Conservation (phyloP, 345 rosid species). For the Trapa bicornis region DNA sequence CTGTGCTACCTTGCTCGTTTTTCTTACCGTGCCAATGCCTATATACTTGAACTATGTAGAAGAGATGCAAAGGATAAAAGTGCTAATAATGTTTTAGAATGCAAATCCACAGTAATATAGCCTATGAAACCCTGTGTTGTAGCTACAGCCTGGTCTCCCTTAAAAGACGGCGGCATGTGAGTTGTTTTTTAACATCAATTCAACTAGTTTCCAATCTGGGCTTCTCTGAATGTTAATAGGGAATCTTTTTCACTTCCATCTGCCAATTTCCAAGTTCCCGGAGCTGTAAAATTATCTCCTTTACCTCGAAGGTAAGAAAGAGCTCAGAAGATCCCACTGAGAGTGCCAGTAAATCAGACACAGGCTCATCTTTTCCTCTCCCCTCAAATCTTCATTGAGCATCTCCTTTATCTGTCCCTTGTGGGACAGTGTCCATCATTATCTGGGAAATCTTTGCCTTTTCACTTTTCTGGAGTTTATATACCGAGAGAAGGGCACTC, state of each 20-base stretch:
- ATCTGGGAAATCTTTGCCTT: not conserved
- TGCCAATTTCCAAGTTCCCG: constrained; percentile 10
- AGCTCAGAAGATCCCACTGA: constrained; percentile 19
- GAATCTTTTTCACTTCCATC: constrained; percentile 13
- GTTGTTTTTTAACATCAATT: not conserved
- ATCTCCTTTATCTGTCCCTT: constrained; percentile 5
- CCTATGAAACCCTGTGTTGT: no score
- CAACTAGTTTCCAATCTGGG: constrained; percentile 5
- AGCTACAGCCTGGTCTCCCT: no score
- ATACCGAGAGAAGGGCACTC: not conserved
- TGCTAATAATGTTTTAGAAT: no score
- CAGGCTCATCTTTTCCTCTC: not conserved
- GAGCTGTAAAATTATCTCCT: constrained; percentile 9
- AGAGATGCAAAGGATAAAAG: no score
- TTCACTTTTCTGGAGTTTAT: constrained; percentile 8
- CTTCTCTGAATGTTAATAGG: not conserved
- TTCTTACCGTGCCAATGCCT: no score
- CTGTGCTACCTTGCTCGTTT: no score
- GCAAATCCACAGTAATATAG: no score
- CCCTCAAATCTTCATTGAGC: not conserved
- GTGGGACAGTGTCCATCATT: constrained; percentile 11
- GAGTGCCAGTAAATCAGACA: constrained; percentile 20
- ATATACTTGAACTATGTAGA: no score
- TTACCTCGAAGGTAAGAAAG: constrained; percentile 2
- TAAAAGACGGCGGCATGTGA: no score